A percentile compares a stretch with the other conserved stretches of the same genome.
These are phyloP conservation scores for Chalciporus sp. DNA, from an alignment of 1,284 basidiomycete genomes.

Conservation along the genomic window DNA sequence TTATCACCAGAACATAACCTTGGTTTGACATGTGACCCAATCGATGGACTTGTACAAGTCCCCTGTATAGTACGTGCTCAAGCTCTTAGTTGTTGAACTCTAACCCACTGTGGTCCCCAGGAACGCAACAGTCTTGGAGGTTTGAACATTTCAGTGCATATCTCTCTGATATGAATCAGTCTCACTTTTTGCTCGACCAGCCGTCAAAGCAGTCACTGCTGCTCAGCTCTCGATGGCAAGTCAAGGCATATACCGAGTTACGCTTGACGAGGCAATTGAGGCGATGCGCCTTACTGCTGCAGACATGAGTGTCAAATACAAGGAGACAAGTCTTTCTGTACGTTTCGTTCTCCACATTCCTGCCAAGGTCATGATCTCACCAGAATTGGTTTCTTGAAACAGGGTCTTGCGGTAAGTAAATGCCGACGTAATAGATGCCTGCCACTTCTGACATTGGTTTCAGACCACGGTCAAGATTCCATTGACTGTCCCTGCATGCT, in stretches of 20 bases:
- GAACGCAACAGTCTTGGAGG: slow-evolving; percentile 89
- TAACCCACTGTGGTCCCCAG: slow-evolving; percentile 37
- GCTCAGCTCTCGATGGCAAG: slow-evolving; percentile 93
- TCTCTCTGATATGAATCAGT: slow-evolving; percentile 9
- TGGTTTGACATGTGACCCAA: slow-evolving; percentile 90
- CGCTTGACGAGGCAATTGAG: slow-evolving; percentile 93
- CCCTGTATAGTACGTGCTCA: slow-evolving; percentile 80
- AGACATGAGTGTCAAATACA: slow-evolving; percentile 89
- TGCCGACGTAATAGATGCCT: not conserved
- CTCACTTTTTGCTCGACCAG: slow-evolving; percentile 37
- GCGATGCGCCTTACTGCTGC: slow-evolving; percentile 92
- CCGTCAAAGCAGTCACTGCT: slow-evolving; percentile 89
- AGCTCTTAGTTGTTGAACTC: slow-evolving; percentile 4
- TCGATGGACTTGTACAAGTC: slow-evolving; percentile 91
- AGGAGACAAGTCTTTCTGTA: slow-evolving; percentile 90
- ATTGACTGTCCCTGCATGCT: slow-evolving; percentile 72
- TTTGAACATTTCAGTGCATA: slow-evolving; percentile 28
- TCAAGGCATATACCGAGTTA: slow-evolving; percentile 84
- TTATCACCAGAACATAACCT: slow-evolving; percentile 72
- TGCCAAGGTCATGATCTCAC: slow-evolving; percentile 6
- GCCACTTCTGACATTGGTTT: slow-evolving; percentile 14
- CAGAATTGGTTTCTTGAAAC: slow-evolving; percentile 2
- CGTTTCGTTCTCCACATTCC: slow-evolving; percentile 36
- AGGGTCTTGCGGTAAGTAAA: slow-evolving; percentile 66
- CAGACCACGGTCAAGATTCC: slow-evolving; percentile 75